A percentile compares a stretch with the other conserved stretches of the same genome.
Conservation (phyloP, 257 asterid genomes). For the Salvia hispanica region DNA sequence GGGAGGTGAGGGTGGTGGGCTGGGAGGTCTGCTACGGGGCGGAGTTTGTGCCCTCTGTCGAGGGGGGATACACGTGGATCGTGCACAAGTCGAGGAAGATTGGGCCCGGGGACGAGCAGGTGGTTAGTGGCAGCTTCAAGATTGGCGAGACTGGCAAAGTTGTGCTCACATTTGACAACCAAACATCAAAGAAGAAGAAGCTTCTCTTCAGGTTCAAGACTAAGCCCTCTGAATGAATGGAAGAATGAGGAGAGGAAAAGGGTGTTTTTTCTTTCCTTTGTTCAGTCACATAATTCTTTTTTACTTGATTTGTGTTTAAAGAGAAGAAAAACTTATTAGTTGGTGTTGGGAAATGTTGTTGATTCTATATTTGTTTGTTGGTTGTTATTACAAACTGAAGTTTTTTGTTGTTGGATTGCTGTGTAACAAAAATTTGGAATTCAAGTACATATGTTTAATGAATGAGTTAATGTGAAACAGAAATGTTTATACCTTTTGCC, state of each 20-base stretch:
- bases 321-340: constrained; percentile 36
- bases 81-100: constrained; percentile 77
- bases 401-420: constrained; percentile 46
- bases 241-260: constrained; percentile 5
- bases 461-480: constrained; percentile 32
- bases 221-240: constrained; percentile 58
- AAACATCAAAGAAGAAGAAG: constrained; percentile 87
- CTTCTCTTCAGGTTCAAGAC: constrained; percentile 86
- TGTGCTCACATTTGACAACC: constrained; percentile 83
- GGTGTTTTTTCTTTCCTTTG: constrained; percentile 1
- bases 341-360: constrained; percentile 40
- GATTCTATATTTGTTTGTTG: constrained; percentile 34
- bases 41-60: constrained; percentile 74
- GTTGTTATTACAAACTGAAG: constrained; percentile 20
- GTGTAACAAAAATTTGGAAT: constrained; percentile 31
- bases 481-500: not conserved
- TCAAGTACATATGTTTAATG: constrained; percentile 24
- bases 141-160: constrained; percentile 71
- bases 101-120: constrained; percentile 60
- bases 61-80: constrained; percentile 86
- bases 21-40: constrained; percentile 88
- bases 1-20: constrained; percentile 91
- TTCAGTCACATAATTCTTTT: constrained; percentile 31
- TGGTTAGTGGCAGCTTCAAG: constrained; percentile 64
- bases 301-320: constrained; percentile 36